phyloP scores from a whole-genome alignment of 176 grass and related monocot genomes.

The Saccharum spontaneum region DNA sequence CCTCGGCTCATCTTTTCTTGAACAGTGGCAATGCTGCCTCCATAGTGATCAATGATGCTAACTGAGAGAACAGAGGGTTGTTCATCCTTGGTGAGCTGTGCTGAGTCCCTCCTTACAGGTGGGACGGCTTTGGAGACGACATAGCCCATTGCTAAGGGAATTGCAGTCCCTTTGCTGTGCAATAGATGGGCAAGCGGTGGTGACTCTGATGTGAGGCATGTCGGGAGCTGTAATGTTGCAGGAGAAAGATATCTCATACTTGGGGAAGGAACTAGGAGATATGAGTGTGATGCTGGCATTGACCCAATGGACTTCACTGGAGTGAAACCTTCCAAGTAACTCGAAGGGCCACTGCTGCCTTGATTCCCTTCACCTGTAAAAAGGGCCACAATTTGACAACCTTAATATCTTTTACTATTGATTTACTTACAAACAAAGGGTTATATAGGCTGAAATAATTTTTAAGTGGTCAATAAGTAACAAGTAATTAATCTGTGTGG shows the following conservation, averaged over 20 bases:
- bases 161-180: conserved; percentile 90
- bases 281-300: conserved; percentile 48
- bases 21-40: conserved; percentile 48
- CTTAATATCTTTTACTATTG: not conserved
- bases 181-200: conserved; percentile 92
- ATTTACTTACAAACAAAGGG: conserved; percentile 18
- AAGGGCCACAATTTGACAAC: not conserved
- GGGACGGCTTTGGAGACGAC: conserved; percentile 78
- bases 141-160: conserved; percentile 78
- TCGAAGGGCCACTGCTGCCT: conserved; percentile 42
- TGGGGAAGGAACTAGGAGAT: conserved; percentile 90
- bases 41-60: conserved; percentile 89
- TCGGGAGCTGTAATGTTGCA: conserved; percentile 75
- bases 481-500: not conserved
- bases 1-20: conserved; percentile 71
- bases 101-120: conserved; percentile 61
- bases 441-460: not conserved
- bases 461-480: conserved; percentile 5
- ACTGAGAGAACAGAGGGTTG: conserved; percentile 67
- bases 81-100: conserved; percentile 57
- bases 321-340: conserved; percentile 90
- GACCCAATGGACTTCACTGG: conserved; percentile 77
- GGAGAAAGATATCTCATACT: conserved; percentile 82
- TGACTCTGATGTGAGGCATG: conserved; percentile 91
- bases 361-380: conserved; percentile 64